Evolutionary conservation across 306 rosid genomes (phyloP), one percentile per base, ranked within the genome.

Genomic region (Astragalus membranaceus): DNA sequence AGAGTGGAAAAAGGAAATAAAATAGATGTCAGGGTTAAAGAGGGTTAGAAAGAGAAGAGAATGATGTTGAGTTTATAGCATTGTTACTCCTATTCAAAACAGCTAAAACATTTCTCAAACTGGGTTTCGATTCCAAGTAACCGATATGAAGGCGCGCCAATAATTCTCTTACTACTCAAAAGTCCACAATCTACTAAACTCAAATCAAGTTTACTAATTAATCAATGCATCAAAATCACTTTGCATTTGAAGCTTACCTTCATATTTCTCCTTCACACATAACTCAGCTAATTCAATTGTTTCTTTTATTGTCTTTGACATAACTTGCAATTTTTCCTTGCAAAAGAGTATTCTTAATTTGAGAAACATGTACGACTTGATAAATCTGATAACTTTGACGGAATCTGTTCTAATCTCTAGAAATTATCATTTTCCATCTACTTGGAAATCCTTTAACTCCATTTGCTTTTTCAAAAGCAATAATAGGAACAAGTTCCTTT

Each of bases 61-160:
- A n/a, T n/a, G n/a, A n/a, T n/a, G n/a, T n/a, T n/a, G n/a, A n/a
- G n/a, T n/a, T n/a, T n/a, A n/a, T n/a, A 69, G 92, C 78, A 66
- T 90, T 75, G 70, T 88, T 91, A 73, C 91, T 85, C 35, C 97
- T 77, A 5, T 92, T 83, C 48, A 94, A 13, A 70, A 80, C 92
- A 0, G 87, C 75, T 49, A 87, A 37, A 57, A 94, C 90, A 81
- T 64, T 97, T 52, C n/a, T n/a, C n/a, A n/a, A n/a, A n/a, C n/a
- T 78, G 36, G 88, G 87, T 70, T 94, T 94, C 0, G 96, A 83
- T 64, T 94, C 97, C 60, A 87, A 71, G 78, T 90, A 88, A 30
- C 98, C 98, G 2, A 94, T 90, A 85, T 94, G 98, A 59, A 94
- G 97, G 36, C 98, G 89, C 0, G 98, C 97, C 0, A 94, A 85